phyloP scores from a whole-genome alignment of 1,284 basidiomycete species.

The Cryptococcus depauperatus region DNA sequence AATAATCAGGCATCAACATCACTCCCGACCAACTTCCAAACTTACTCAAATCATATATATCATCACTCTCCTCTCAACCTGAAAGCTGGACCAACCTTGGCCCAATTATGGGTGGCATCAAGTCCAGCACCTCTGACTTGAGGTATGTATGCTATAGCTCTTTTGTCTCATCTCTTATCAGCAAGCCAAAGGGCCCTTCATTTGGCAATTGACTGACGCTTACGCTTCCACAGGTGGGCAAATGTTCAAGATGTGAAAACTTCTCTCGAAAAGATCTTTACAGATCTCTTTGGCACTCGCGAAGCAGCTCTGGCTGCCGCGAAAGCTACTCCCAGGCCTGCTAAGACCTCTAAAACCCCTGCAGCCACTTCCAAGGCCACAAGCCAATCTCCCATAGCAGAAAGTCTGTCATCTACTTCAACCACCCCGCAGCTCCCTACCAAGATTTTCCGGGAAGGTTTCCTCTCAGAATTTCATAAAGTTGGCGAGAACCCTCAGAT shows the following conservation, averaged over 20 bases:
- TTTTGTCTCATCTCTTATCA: not conserved
- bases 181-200: too few relatives aligned
- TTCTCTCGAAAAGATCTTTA: constrained; percentile 70
- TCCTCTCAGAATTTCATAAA: constrained; percentile 86
- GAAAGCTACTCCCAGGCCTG: constrained; percentile 53
- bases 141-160: constrained; percentile 20
- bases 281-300: constrained; percentile 69
- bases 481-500: constrained; percentile 92
- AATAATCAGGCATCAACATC: constrained; percentile 82
- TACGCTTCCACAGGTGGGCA: constrained; percentile 77
- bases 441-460: constrained; percentile 84
- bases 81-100: constrained; percentile 70
- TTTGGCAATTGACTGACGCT: too few relatives aligned
- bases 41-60: constrained; percentile 58
- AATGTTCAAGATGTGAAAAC: constrained; percentile 82
- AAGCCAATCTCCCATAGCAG: constrained; percentile 33
- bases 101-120: constrained; percentile 62
- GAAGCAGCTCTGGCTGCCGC: constrained; percentile 56
- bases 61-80: constrained; percentile 48
- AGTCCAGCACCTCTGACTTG: constrained; percentile 55
- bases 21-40: constrained; percentile 60
- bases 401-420: constrained; percentile 36
- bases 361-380: constrained; percentile 56
- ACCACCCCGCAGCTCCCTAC: constrained; percentile 37
- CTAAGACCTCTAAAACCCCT: constrained; percentile 54